phyloP scores from a whole-genome alignment of 768 basidiomycete genomes.

The Neoboletus subvelutipes region DNA sequence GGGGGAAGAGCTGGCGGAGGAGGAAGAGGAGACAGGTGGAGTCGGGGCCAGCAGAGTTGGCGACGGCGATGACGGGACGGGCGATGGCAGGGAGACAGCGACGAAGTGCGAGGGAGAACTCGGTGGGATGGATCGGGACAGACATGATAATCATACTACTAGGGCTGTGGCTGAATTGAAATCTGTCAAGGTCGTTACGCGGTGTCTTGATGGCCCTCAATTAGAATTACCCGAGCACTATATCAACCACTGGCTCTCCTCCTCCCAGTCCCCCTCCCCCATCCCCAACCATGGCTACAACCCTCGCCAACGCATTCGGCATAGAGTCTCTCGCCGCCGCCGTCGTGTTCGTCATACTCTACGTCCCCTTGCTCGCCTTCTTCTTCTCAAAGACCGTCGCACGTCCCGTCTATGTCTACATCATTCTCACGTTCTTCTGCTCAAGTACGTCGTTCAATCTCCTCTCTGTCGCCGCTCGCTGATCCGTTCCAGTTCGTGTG shows the following conservation, averaged over 20 bases:
- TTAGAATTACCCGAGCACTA: neutral
- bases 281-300: constrained; percentile 1
- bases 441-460: constrained; percentile 22
- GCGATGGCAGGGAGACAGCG: constrained; percentile 13
- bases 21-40: constrained; percentile 78
- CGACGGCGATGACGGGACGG: constrained; percentile 44
- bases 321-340: constrained; percentile 27
- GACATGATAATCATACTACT: too few relatives aligned
- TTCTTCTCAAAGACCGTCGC: constrained; percentile 15
- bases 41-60: constrained; percentile 81
- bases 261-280: too few relatives aligned
- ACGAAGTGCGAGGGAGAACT: constrained; percentile 48
- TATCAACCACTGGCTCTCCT: too few relatives aligned
- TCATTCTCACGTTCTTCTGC: constrained; percentile 29
- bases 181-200: too few relatives aligned
- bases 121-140: constrained; percentile 41
- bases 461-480: neutral
- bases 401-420: constrained; percentile 21
- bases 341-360: constrained; percentile 28
- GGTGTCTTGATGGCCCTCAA: too few relatives aligned
- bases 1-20: constrained; percentile 42
- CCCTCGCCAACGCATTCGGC: constrained; percentile 19
- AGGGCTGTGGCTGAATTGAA: too few relatives aligned
- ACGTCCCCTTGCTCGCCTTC: constrained; percentile 18
- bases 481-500: constrained; percentile 13